Conservation (phyloP, 805 yeast species). For the Ogataea thermomethanolica region DNA sequence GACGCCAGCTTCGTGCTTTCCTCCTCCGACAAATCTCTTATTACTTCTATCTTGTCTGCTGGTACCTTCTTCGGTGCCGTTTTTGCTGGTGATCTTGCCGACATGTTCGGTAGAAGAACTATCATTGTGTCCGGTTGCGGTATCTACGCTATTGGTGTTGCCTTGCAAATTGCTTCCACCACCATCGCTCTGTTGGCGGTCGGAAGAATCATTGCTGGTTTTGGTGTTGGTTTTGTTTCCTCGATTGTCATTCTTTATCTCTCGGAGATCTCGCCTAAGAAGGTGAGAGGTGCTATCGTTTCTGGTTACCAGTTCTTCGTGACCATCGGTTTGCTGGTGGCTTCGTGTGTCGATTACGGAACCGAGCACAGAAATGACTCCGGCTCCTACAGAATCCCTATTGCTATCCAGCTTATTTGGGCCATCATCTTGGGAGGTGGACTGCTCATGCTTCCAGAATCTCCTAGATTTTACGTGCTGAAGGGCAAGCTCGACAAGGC, state of each 20-base stretch:
- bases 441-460: conserved; percentile 65
- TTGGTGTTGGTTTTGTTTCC: conserved; percentile 75
- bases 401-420: conserved; percentile 70
- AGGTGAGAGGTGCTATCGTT: conserved; percentile 76
- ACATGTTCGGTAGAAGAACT: conserved; percentile 45
- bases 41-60: conserved; percentile 69
- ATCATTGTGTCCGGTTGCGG: conserved; percentile 42
- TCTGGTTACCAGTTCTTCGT: conserved; percentile 63
- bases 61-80: conserved; percentile 73
- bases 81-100: conserved; percentile 52
- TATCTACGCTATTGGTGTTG: conserved; percentile 46
- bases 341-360: conserved; percentile 68
- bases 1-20: conserved; percentile 21
- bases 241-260: conserved; percentile 76
- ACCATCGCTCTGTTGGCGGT: conserved; percentile 50
- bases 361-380: conserved; percentile 50
- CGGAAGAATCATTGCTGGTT: conserved; percentile 73
- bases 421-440: conserved; percentile 61
- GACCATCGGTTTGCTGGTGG: conserved; percentile 70
- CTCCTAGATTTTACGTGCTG: conserved; percentile 68
- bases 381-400: conserved; percentile 71
- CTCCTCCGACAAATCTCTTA: conserved; percentile 39
- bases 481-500: conserved; percentile 58
- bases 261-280: conserved; percentile 75
- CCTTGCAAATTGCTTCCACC: conserved; percentile 45